Evolutionary conservation across 2,329 filamentous ascomycete genomes (phyloP), one percentile per base, ranked within the genome.

Genomic region (Monilinia aucupariae): DNA sequence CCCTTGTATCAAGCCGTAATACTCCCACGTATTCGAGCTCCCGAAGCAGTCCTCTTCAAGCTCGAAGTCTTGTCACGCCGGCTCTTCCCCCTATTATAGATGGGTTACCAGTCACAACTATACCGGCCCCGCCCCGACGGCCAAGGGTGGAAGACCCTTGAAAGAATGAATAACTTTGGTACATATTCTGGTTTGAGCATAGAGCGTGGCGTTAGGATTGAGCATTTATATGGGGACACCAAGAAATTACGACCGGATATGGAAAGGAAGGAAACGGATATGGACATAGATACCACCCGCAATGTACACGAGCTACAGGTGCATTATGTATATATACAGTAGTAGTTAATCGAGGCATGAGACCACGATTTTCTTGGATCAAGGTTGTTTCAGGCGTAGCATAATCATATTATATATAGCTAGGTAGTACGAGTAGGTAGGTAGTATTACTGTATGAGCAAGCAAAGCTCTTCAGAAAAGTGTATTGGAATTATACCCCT

Each of bases 111-210:
- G 59, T 72, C 13, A 59, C 67, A 41, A 70, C 64, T 59, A 71
- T 73, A 48, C 71, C 71, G n/a, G 70, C 71, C 56, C 71, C 71
- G 7, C 70, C 70, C 37, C 65, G 71, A 51, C 64, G 65, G 39
- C 69, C 56, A 30, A 47, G 56, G 47, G 56, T 34, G n/a, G 54
- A 51, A 22, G 39, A 61, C 30, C 25, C 56, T 27, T 61, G n/a
- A 48, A 20, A 54, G 13, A 25, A 27, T 17, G 34, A 51, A 15
- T 9, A n/a, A n/a, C n/a, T n/a, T 39, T 60, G 41, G 34, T 55
- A 34, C 47, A 5, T 15, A 49, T 64, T 61, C 32, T 49, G 20
- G 53, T 64, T 64, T 64, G n/a, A 64, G 62, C 62, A 43, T 49
- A 54, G 27, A 64, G 62, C 62, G 56, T 32, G 62, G 62, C 56